Percentiles rank a stretch among this genome's conserved stretches.
These are phyloP conservation scores for Phoma herbarum DNA, from an alignment of 2,329 filamentous ascomycete genomes.

Conservation along the genomic window DNA sequence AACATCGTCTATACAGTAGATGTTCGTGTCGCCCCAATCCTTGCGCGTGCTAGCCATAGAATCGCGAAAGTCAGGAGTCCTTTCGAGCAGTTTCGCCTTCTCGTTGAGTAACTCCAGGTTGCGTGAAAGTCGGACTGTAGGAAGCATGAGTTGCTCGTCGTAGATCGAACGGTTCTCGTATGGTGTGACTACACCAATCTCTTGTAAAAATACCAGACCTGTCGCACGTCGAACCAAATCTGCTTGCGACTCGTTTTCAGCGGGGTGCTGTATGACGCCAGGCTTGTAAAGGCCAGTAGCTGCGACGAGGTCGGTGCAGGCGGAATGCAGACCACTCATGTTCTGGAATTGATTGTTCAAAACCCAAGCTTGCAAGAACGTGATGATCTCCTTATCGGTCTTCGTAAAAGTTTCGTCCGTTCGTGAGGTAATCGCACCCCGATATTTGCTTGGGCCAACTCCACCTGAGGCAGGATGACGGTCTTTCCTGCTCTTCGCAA, in stretches of 20 bases:
- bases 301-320: slow-evolving; percentile 72
- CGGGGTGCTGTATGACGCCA: slow-evolving; percentile 29
- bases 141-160: slow-evolving; percentile 62
- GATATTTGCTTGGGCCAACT: slow-evolving; percentile 52
- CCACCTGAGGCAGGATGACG: slow-evolving; percentile 47
- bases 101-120: slow-evolving; percentile 55
- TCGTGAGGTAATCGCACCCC: slow-evolving; percentile 29
- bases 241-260: slow-evolving; percentile 46
- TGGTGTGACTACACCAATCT: slow-evolving; percentile 74
- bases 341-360: slow-evolving; percentile 40
- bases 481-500: slow-evolving; percentile 51
- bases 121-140: slow-evolving; percentile 56
- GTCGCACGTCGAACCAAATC: slow-evolving; percentile 36
- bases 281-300: slow-evolving; percentile 68
- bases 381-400: slow-evolving; percentile 65
- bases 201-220: slow-evolving; percentile 75
- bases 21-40: slow-evolving; percentile 66
- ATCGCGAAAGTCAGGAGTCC: slow-evolving; percentile 56
- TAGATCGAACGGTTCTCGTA: slow-evolving; percentile 75
- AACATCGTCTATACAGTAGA: slow-evolving; percentile 77
- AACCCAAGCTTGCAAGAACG: slow-evolving; percentile 73
- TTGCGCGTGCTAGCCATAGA: slow-evolving; percentile 65
- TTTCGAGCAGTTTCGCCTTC: slow-evolving; percentile 36
- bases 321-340: slow-evolving; percentile 64
- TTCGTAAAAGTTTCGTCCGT: slow-evolving; percentile 56